These are phyloP conservation scores for Nitzschia sp. DNA, from an alignment of 108 stramenopile genomes.

Conservation along the genomic window DNA sequence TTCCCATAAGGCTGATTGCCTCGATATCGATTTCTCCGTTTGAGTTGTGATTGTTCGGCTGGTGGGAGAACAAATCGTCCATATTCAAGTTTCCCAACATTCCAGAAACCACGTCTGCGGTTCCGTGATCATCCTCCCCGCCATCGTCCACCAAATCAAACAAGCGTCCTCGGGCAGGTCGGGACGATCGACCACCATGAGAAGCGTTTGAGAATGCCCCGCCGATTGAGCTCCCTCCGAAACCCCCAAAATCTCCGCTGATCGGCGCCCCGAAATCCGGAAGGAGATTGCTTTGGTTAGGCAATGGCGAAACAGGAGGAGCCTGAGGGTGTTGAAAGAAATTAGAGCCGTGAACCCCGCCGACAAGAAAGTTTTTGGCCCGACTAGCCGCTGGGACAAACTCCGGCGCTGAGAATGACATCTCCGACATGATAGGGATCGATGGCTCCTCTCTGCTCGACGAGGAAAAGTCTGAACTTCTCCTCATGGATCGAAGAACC, in stretches of 20 bases:
- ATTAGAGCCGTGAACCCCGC: not conserved
- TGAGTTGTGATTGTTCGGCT: slow-evolving; percentile 35
- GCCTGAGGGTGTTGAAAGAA: slow-evolving; percentile 10
- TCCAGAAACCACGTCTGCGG: slow-evolving; percentile 75
- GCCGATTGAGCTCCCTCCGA: not conserved
- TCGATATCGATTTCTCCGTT: slow-evolving; percentile 80
- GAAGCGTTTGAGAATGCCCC: slow-evolving; percentile 12
- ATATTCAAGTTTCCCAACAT: slow-evolving; percentile 73
- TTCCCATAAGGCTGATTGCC: slow-evolving; percentile 85
- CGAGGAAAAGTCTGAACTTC: slow-evolving; percentile 5
- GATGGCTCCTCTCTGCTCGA: no score
- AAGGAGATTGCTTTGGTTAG: slow-evolving; percentile 38
- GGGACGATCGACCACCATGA: slow-evolving; percentile 4
- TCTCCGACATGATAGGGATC: slow-evolving; percentile 14
- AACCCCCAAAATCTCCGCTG: slow-evolving; percentile 35
- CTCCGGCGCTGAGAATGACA: slow-evolving; percentile 18
- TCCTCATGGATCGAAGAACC: slow-evolving; percentile 46
- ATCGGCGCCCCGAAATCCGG: slow-evolving; percentile 32
- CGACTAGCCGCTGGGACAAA: slow-evolving; percentile 11
- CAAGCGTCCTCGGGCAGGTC: slow-evolving; percentile 67
- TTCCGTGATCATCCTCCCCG: slow-evolving; percentile 45
- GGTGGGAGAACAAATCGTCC: slow-evolving; percentile 56
- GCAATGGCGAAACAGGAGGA: slow-evolving; percentile 39
- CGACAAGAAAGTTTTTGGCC: not conserved
- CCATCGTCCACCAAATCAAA: slow-evolving; percentile 85